Evolutionary conservation across 1,284 basidiomycete species (phyloP).

Genomic region (Leccinum griseonigrum): DNA sequence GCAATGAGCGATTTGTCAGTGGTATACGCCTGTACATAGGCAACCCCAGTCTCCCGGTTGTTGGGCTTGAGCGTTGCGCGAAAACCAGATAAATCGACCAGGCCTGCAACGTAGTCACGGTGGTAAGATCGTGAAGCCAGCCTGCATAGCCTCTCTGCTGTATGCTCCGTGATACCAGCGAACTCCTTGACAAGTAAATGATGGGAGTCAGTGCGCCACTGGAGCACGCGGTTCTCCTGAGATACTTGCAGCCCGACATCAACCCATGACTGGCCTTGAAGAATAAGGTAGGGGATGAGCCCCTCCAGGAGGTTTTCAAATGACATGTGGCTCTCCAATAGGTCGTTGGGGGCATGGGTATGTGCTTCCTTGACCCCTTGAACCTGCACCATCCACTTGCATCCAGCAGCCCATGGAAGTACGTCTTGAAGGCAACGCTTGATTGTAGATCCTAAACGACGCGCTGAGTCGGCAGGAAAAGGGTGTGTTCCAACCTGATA

Average conservation of each 20-base stretch:
- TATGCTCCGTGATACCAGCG: background rate
- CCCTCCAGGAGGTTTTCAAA: background rate
- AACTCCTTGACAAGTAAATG: slow-evolving; percentile 5
- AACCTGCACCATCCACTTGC: slow-evolving; percentile 11
- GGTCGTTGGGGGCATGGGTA: background rate
- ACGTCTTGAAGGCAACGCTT: background rate
- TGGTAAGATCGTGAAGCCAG: slow-evolving; percentile 1
- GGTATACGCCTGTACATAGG: slow-evolving; percentile 10
- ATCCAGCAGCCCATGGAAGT: slow-evolving; percentile 4
- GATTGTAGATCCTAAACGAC: background rate
- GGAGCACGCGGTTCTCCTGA: background rate
- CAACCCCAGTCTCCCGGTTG: background rate
- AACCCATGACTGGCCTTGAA: slow-evolving; percentile 8
- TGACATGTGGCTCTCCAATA: background rate
- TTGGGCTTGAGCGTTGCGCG: background rate
- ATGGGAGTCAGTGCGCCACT: slow-evolving; percentile 9
- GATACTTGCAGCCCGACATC: slow-evolving; percentile 9
- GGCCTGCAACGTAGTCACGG: slow-evolving; percentile 5
- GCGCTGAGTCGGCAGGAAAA: slow-evolving; percentile 2
- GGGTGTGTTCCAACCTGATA: slow-evolving; percentile 7
- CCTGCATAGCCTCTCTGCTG: background rate
- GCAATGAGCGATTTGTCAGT: slow-evolving; percentile 10
- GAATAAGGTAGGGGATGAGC: background rate
- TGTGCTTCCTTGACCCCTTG: slow-evolving; percentile 13
- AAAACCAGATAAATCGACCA: slow-evolving; percentile 5